Percentiles rank a stretch among this genome's conserved stretches.
Evolutionary conservation across 768 basidiomycete genomes (phyloP).

Genomic region (Pleurotus citrinopileatus): DNA sequence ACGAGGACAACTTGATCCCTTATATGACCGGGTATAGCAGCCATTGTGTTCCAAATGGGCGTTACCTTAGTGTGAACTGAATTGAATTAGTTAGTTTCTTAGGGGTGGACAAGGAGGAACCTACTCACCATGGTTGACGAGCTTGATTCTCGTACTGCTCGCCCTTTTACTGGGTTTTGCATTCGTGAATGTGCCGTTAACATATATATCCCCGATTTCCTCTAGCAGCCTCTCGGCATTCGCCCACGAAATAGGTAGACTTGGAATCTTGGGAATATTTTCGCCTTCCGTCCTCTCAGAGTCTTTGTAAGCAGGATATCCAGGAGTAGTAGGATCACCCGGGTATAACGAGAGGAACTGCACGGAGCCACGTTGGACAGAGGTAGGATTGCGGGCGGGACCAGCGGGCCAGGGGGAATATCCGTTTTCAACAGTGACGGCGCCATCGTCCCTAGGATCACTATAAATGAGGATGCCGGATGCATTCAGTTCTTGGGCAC

Average conservation of each 20-base stretch:
- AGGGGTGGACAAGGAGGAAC: background rate
- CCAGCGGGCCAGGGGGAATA: constrained; percentile 79
- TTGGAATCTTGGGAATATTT: constrained; percentile 75
- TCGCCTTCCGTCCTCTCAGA: constrained; percentile 56
- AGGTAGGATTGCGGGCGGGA: constrained; percentile 81
- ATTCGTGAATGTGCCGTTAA: constrained; percentile 13
- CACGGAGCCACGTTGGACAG: constrained; percentile 85
- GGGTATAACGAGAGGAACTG: constrained; percentile 66
- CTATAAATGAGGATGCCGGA: constrained; percentile 78
- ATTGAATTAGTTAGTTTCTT: no score
- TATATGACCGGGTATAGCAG: constrained; percentile 61
- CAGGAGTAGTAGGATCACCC: constrained; percentile 85
- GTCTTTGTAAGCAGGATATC: constrained; percentile 82
- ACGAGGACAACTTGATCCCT: constrained; percentile 66
- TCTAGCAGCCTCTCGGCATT: constrained; percentile 73
- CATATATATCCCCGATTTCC: constrained; percentile 42
- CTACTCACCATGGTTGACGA: constrained; percentile 54
- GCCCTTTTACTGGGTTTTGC: constrained; percentile 41
- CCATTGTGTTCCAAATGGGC: constrained; percentile 69
- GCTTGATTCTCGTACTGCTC: constrained; percentile 45
- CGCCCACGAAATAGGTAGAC: constrained; percentile 86
- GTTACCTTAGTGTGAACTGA: constrained; percentile 75
- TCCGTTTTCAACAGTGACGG: constrained; percentile 72
- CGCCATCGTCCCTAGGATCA: constrained; percentile 85
- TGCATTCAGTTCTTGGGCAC: constrained; percentile 82